Percentiles rank a stretch among this genome's conserved stretches.
These are phyloP conservation scores for Saccharomycopsis babjevae DNA, from an alignment of 805 yeast genomes.

Conservation along the genomic window DNA sequence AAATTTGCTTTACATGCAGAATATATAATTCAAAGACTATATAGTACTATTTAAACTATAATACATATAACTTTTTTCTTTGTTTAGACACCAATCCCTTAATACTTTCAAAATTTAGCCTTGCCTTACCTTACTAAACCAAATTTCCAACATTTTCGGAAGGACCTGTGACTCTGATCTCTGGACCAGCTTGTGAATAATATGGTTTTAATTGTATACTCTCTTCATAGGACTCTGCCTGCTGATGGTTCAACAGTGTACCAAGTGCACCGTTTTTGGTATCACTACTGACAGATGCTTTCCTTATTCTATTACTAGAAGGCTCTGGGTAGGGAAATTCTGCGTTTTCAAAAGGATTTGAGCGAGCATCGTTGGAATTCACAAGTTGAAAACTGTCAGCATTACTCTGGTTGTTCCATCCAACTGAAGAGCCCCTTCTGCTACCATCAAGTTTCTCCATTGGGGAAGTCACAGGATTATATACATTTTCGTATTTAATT, in stretches of 20 bases:
- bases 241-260: background rate
- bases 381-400: background rate
- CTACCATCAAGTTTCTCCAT: background rate
- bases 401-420: background rate
- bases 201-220: background rate
- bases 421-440: background rate
- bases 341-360: background rate
- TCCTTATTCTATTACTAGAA: background rate
- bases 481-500: background rate
- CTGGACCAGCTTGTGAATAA: background rate
- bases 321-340: background rate
- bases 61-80: background rate
- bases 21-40: background rate
- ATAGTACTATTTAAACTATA: background rate
- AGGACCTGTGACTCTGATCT: background rate
- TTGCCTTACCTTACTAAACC: background rate
- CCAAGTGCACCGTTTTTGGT: background rate
- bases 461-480: background rate
- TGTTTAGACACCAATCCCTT: too few species aligned
- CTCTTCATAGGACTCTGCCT: background rate
- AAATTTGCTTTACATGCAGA: background rate
- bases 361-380: background rate
- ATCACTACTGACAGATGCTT: background rate
- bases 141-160: background rate
- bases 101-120: too few species aligned